phyloP scores from a whole-genome alignment of 805 yeast species.

The Wickerhamiella siamensis region DNA sequence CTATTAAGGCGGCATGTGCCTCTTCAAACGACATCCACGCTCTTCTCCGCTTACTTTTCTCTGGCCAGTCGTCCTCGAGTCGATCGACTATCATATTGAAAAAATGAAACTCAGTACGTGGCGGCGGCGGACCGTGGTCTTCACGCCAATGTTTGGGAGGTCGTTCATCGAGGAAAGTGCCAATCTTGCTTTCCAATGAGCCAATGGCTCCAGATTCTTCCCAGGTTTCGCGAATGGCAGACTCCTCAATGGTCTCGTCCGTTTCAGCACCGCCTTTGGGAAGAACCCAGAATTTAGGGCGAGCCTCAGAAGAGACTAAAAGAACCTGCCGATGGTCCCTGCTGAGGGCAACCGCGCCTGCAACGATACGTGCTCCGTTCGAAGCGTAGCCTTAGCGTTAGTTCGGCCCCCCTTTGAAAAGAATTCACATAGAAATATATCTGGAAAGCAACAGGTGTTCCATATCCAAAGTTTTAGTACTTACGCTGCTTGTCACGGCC shows the following conservation, averaged over 20 bases:
- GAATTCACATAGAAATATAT: conserved; percentile 1
- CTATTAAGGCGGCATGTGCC: conserved; percentile 22
- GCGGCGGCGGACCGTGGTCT: conserved; percentile 31
- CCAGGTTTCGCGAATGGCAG: conserved; percentile 89
- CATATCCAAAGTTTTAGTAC: conserved; percentile 3
- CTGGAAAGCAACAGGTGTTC: too few relatives aligned
- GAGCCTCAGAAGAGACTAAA: conserved; percentile 63
- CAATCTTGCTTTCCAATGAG: conserved; percentile 38
- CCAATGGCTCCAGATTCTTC: conserved; percentile 93
- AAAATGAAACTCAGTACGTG: conserved; percentile 77
- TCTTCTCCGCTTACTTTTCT: conserved; percentile 43
- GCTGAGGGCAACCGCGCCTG: conserved; percentile 76
- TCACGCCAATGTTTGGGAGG: conserved; percentile 34
- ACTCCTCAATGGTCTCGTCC: conserved; percentile 44
- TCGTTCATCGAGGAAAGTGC: conserved; percentile 49
- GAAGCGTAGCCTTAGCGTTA: conserved; percentile 33
- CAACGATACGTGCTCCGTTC: conserved; percentile 71
- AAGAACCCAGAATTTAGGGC: conserved; percentile 61
- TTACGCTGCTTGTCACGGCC: conserved; percentile 27
- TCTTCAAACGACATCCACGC: conserved; percentile 44
- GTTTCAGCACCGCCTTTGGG: conserved; percentile 93
- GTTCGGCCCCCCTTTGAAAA: background rate
- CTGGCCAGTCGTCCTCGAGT: conserved; percentile 64
- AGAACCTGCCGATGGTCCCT: conserved; percentile 45
- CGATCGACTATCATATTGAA: conserved; percentile 56